Evolutionary conservation across 371 early-diverging fungal species (phyloP).

Genomic region (Mucor racemosus): DNA sequence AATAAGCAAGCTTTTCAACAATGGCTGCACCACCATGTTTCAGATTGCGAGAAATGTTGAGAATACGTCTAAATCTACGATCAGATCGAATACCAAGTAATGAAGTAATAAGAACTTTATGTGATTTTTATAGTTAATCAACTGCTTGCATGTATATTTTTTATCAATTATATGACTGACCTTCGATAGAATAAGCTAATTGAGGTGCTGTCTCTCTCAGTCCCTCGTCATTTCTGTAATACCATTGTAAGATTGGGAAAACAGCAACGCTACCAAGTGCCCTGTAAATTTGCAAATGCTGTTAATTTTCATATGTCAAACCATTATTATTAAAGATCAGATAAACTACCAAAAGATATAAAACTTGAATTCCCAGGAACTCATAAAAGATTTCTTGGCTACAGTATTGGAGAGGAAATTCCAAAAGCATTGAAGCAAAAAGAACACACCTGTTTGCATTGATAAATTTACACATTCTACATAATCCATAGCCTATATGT

Average conservation of each 20-base stretch:
- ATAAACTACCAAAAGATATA: slow-evolving; percentile 38
- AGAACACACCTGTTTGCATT: slow-evolving; percentile 38
- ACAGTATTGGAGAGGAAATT: slow-evolving; percentile 44
- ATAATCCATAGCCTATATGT: slow-evolving; percentile 35
- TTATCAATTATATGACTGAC: slow-evolving; percentile 21
- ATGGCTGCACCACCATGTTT: slow-evolving; percentile 20
- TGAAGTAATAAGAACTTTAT: slow-evolving; percentile 39
- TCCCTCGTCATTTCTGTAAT: slow-evolving; percentile 28
- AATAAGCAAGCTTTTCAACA: slow-evolving; percentile 48
- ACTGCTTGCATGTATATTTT: not conserved
- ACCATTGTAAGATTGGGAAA: slow-evolving; percentile 55
- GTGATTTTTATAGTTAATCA: not conserved
- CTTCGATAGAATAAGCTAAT: slow-evolving; percentile 48
- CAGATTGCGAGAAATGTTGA: slow-evolving; percentile 27
- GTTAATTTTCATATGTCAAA: not conserved
- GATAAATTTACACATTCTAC: slow-evolving; percentile 38
- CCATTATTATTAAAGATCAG: not conserved
- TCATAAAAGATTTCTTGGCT: slow-evolving; percentile 47
- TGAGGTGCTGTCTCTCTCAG: slow-evolving; percentile 50
- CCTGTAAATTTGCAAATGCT: slow-evolving; percentile 39
- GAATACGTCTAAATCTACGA: slow-evolving; percentile 40
- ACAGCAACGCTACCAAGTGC: slow-evolving; percentile 43
- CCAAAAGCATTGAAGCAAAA: slow-evolving; percentile 51
- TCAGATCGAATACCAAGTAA: slow-evolving; percentile 47
- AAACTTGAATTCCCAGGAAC: slow-evolving; percentile 42